Evolutionary conservation across 2,329 filamentous ascomycete genomes (phyloP), one percentile per base, ranked within the genome.

Genomic region (Kalmusia sp.): DNA sequence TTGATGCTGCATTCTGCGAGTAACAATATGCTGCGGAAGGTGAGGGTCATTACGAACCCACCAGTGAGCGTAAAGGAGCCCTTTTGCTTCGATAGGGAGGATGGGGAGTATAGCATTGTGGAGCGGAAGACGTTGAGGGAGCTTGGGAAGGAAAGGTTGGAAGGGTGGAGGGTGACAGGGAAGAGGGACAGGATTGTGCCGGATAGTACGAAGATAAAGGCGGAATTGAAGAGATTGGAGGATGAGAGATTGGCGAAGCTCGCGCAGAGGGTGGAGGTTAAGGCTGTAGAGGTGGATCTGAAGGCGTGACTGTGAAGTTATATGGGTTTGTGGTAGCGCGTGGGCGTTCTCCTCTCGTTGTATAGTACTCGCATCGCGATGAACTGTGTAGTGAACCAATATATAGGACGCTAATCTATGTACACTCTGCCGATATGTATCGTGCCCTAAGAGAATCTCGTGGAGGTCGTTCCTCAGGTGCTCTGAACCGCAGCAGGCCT

Each of bases 1-100:
- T 70, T 87, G 15, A 87, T 86, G 82, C 67, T 86, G 69, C 84
- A 87, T 66, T 80, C 78, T 33, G 80, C 82, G 6, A 79, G 77
- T 5, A 77, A 77, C 46, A 84, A 84, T 59, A 74, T 75, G 47
- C 55, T 80, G 22, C 70, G 82, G 17, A 73, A 75, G 9, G 73
- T 78, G 1, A 69, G 82, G 3, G 76, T 84, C 28, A 84, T 84
- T 59, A 84, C 81, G 3, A 85, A 85, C 53, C 82, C 82, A 4
- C 80, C 82, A 0, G 79, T 86, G 7, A 76, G 72, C 17, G 64
- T 86, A 2, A 77, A 68, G 35, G 74, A 81, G 66, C 83, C 83
- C 3, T 84, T 85, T 66, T 52, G 71, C 8, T 84, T 85, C 55
- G 76, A 84, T 58, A 70, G 84, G 3, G 61, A 67, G 24, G 77